These are phyloP conservation scores for Prototheca wickerhamii DNA, from an alignment of 163 green algal genomes.

Conservation along the genomic window DNA sequence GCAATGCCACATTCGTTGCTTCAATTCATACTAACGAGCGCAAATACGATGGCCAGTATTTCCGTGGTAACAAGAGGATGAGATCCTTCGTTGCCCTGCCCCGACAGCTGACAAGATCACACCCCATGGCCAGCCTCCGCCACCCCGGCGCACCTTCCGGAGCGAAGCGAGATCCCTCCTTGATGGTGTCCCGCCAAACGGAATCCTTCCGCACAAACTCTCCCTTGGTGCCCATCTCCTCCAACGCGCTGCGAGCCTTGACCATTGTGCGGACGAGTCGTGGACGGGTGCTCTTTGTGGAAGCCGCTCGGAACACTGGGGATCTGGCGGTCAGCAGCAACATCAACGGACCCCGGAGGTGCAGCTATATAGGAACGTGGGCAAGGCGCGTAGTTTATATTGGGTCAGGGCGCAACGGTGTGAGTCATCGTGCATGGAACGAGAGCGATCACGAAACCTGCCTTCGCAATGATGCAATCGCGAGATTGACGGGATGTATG, in stretches of 20 bases:
- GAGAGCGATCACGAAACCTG: too few species aligned
- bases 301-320: too few species aligned
- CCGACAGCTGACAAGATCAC: background rate
- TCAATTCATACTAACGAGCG: background rate
- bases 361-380: too few species aligned
- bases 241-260: constrained; percentile 21
- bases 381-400: too few species aligned
- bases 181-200: constrained; percentile 23
- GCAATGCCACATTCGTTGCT: background rate
- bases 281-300: background rate
- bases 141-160: constrained; percentile 27
- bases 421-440: too few species aligned
- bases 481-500: too few species aligned
- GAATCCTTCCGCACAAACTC: constrained; percentile 36
- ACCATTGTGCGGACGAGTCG: background rate
- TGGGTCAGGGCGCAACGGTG: too few species aligned
- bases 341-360: too few species aligned
- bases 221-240: constrained; percentile 29
- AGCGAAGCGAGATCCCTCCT: constrained; percentile 18
- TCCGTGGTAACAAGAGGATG: too few species aligned
- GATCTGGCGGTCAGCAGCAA: too few species aligned
- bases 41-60: background rate
- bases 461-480: too few species aligned
- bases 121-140: background rate
- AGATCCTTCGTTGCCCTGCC: background rate